phyloP scores from a whole-genome alignment of 768 basidiomycete species.

The Leccinum barrowsii region DNA sequence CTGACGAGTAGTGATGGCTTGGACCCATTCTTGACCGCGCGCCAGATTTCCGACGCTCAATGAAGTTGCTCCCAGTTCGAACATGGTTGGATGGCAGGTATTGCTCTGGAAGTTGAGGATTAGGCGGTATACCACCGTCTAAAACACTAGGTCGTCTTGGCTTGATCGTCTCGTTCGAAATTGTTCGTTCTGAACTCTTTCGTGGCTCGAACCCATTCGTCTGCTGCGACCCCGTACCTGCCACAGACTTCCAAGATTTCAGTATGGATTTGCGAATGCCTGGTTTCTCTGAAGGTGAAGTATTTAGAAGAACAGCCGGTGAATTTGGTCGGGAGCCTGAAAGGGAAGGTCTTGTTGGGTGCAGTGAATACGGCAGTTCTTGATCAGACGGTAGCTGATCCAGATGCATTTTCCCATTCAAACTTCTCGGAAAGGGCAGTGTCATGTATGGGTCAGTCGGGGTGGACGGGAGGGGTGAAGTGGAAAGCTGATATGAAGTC shows the following conservation, averaged over 20 bases:
- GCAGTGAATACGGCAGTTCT: slow-evolving; percentile 49
- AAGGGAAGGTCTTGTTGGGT: slow-evolving; percentile 32
- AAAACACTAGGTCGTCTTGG: slow-evolving; percentile 46
- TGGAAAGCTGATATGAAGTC: slow-evolving; percentile 31
- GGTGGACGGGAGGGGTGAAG: slow-evolving; percentile 32
- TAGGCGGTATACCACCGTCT: slow-evolving; percentile 52
- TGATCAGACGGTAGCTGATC: slow-evolving; percentile 68
- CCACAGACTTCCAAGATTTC: slow-evolving; percentile 57
- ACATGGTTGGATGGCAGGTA: slow-evolving; percentile 35
- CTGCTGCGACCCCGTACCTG: slow-evolving; percentile 32
- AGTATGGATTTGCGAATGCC: slow-evolving; percentile 67
- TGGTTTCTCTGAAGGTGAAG: slow-evolving; percentile 39
- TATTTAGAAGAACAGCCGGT: slow-evolving; percentile 14
- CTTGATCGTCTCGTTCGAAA: slow-evolving; percentile 35
- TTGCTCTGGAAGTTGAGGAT: slow-evolving; percentile 57
- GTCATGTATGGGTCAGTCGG: slow-evolving; percentile 29
- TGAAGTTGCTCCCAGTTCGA: slow-evolving; percentile 30
- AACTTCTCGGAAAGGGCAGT: slow-evolving; percentile 27
- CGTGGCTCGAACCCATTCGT: slow-evolving; percentile 33
- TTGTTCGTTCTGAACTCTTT: slow-evolving; percentile 38
- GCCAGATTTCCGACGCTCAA: slow-evolving; percentile 26
- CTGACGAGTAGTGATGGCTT: slow-evolving; percentile 23
- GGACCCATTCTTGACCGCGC: slow-evolving; percentile 18
- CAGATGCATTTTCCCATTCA: slow-evolving; percentile 23
- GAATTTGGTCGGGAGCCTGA: slow-evolving; percentile 30